Evolutionary conservation across 2,329 filamentous ascomycete species (phyloP), one percentile per base, ranked within the genome.

Genomic region (Penicillium palitans): DNA sequence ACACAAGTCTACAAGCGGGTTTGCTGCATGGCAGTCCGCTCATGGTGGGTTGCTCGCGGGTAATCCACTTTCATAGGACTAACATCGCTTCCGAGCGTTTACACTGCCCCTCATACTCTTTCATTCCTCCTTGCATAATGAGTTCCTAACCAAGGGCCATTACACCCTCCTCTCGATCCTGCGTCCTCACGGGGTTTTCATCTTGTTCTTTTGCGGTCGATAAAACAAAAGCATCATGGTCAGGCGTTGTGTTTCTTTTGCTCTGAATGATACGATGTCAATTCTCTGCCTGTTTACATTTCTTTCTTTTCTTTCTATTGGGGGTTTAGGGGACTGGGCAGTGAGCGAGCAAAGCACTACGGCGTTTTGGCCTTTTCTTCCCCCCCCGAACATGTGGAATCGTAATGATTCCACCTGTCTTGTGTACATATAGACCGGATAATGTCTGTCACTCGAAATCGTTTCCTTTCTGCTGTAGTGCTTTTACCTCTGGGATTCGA

Each of bases 1-100:
- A 90, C 86, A 2, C 90, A 90, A 61, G 86, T 90, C 48, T 84
- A 89, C 53, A 85, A 88, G 61, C 83, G 87, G n/a, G 79, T 91
- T 55, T 85, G 87, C 64, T 86, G 88, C 59, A 83, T 91, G 71
- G 87, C 87, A 4, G 79, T 83, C 27, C 80, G 85, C 60, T 85
- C 86, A 21, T 87, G 75, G 78, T 78, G 79, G 61, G 73, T 75
- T 51, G 73, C 71, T 48, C 71, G 74, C 57, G 73, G 72, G 63
- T 75, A 60, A 61, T 54, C 45, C n/a, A 39, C 46, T 29, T 44
- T 35, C 24, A 15, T 29, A 7, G 51, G 40, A 39, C 17, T 2
- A 17, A 31, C 5, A 17, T 15, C 24, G 31, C 29, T 46, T 25
- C 31, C 19, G 13, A 46, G 25, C 39, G 40, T 51, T 27, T 39